Evolutionary conservation across 2,329 filamentous ascomycete genomes (phyloP).

Genomic region (Trichoderma simmonsii): DNA sequence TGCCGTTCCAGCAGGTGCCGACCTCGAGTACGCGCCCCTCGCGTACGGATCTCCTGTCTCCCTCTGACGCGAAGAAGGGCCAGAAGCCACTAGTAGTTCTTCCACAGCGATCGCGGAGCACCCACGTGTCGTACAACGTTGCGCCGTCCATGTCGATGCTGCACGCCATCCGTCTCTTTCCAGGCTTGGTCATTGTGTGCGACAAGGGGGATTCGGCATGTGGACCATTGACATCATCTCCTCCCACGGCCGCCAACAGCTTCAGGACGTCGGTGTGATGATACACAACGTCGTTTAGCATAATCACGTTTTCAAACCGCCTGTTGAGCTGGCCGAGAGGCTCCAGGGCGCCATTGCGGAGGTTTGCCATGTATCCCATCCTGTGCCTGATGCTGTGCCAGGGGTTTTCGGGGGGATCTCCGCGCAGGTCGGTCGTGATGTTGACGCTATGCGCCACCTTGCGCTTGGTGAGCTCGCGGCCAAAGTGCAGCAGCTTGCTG

Average conservation of each 20-base stretch:
- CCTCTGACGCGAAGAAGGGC: constrained; percentile 18
- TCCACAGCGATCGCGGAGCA: constrained; percentile 19
- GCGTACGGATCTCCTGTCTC: constrained; percentile 15
- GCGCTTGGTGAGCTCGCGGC: constrained; percentile 15
- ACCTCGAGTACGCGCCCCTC: constrained; percentile 14
- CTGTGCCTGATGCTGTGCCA: constrained; percentile 16
- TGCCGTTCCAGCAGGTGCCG: constrained; percentile 19
- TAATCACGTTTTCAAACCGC: constrained; percentile 19
- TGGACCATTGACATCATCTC: constrained; percentile 10
- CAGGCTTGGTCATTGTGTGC: not conserved
- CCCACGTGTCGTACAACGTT: constrained; percentile 19
- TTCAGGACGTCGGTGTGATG: constrained; percentile 20
- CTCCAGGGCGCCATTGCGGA: constrained; percentile 20
- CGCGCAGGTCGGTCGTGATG: constrained; percentile 17
- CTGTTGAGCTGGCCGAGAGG: constrained; percentile 6
- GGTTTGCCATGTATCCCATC: constrained; percentile 20
- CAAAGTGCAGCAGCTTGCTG: constrained; percentile 19
- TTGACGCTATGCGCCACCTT: constrained; percentile 18
- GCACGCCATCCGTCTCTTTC: constrained; percentile 18
- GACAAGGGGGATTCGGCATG: not conserved
- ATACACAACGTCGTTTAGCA: constrained; percentile 19
- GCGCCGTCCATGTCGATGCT: constrained; percentile 20
- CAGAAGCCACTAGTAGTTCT: constrained; percentile 18
- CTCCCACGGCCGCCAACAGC: constrained; percentile 17
- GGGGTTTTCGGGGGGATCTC: constrained; percentile 16